Percentiles rank a stretch among this genome's conserved stretches.
phyloP scores from a whole-genome alignment of 2,329 filamentous ascomycete species.

The Blumeria hordei region DNA sequence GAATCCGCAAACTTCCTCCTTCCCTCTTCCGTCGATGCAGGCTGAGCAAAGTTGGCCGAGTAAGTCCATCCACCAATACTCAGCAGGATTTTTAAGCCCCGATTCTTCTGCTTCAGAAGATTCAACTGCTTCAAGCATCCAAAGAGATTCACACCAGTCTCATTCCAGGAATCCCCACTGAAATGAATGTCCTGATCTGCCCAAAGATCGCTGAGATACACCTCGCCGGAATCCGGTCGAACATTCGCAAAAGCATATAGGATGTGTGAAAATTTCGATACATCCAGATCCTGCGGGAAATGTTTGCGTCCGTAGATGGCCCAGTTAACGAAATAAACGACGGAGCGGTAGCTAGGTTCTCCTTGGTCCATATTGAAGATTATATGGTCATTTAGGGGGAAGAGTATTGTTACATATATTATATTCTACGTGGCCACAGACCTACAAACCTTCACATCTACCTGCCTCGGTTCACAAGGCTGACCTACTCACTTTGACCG shows the following conservation, averaged over 20 bases:
- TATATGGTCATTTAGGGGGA: too few relatives aligned
- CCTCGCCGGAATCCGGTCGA: slow-evolving; percentile 53
- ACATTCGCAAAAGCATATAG: slow-evolving; percentile 85
- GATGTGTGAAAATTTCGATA: slow-evolving; percentile 63
- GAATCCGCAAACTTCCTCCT: slow-evolving; percentile 47
- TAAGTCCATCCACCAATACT: slow-evolving; percentile 90
- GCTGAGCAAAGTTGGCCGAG: slow-evolving; percentile 54
- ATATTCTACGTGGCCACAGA: too few relatives aligned
- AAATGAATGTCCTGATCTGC: slow-evolving; percentile 33
- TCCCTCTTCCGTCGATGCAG: slow-evolving; percentile 46
- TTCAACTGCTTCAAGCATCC: slow-evolving; percentile 77
- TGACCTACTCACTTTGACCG: too few relatives aligned
- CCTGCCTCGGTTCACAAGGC: too few relatives aligned
- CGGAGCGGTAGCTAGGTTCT: slow-evolving; percentile 28
- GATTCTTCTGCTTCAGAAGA: slow-evolving; percentile 57
- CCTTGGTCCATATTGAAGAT: too few relatives aligned
- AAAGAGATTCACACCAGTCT: slow-evolving; percentile 57
- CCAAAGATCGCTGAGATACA: slow-evolving; percentile 39
- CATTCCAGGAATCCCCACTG: slow-evolving; percentile 45
- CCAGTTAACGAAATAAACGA: slow-evolving; percentile 21
- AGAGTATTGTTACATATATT: too few relatives aligned
- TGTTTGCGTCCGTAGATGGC: slow-evolving; percentile 74
- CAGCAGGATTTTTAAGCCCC: slow-evolving; percentile 63
- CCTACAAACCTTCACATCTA: too few relatives aligned
- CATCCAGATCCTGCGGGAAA: slow-evolving; percentile 62